These are phyloP conservation scores for Fusarium incarnatum DNA, from an alignment of 2,329 filamentous ascomycete species.

Conservation along the genomic window DNA sequence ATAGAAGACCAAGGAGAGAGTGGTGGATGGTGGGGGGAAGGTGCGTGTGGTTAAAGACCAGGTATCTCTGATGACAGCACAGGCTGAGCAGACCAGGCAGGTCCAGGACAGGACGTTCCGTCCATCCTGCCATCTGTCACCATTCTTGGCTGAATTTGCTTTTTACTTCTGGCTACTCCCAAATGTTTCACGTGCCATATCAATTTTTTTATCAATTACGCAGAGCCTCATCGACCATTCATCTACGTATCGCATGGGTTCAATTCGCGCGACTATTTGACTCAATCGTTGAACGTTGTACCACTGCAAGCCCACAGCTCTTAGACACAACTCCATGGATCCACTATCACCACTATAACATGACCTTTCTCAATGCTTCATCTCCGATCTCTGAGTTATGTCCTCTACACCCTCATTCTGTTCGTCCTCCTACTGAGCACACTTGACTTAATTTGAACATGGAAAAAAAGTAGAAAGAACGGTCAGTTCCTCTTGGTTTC, in stretches of 20 bases:
- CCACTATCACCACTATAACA: conserved; percentile 30
- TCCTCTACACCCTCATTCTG: neutral
- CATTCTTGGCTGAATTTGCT: conserved; percentile 39
- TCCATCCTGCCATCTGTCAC: conserved; percentile 22
- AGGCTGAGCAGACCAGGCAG: neutral
- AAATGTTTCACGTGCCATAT: conserved; percentile 32
- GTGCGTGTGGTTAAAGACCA: conserved; percentile 32
- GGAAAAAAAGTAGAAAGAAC: conserved; percentile 10
- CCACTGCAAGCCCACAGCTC: conserved; percentile 9
- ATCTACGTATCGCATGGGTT: neutral
- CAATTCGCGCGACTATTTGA: neutral
- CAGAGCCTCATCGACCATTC: conserved; percentile 34
- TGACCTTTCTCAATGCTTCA: conserved; percentile 23
- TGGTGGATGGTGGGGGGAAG: conserved; percentile 37
- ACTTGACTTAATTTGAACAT: conserved; percentile 6
- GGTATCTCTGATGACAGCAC: conserved; percentile 38
- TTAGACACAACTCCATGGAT: conserved; percentile 27
- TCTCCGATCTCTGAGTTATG: conserved; percentile 1
- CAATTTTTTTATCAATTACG: conserved; percentile 7
- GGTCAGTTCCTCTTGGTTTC: conserved; percentile 3
- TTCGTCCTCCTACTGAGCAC: neutral
- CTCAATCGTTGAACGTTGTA: conserved; percentile 2
- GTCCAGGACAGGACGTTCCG: neutral
- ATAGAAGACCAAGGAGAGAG: conserved; percentile 1
- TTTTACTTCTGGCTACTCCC: conserved; percentile 34